phyloP scores from a whole-genome alignment of 805 yeast species.

The Kuraishia piskuri region DNA sequence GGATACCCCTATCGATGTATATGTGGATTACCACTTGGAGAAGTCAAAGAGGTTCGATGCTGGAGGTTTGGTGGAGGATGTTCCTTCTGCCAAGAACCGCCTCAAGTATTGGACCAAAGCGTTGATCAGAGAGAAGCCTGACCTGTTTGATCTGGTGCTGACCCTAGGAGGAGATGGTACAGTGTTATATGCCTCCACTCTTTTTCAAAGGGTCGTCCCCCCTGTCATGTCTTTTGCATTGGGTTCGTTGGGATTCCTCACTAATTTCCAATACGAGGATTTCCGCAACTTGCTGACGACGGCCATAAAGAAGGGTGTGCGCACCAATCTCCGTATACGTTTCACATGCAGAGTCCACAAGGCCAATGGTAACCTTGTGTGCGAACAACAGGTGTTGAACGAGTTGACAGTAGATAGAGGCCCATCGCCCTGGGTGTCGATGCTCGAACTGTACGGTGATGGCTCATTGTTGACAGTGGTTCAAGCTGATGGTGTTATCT shows the following conservation, averaged over 20 bases:
- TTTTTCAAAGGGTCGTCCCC: slow-evolving; percentile 81
- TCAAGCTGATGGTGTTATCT: slow-evolving; percentile 88
- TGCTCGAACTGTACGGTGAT: slow-evolving; percentile 84
- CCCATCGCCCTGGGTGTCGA: slow-evolving; percentile 86
- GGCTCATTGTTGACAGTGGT: slow-evolving; percentile 78
- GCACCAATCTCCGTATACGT: slow-evolving; percentile 77
- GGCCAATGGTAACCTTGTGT: slow-evolving; percentile 41
- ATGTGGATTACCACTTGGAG: slow-evolving; percentile 66
- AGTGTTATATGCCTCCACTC: slow-evolving; percentile 77
- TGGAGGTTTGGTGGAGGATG: slow-evolving; percentile 36
- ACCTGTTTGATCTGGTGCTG: slow-evolving; percentile 63
- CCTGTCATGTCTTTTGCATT: slow-evolving; percentile 85
- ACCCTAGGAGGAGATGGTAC: slow-evolving; percentile 98
- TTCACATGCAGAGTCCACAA: slow-evolving; percentile 70
- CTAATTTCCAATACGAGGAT: slow-evolving; percentile 74
- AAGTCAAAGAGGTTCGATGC: slow-evolving; percentile 57
- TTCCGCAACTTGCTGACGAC: slow-evolving; percentile 50
- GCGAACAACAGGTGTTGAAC: slow-evolving; percentile 74
- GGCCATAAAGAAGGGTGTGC: slow-evolving; percentile 64
- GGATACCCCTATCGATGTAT: slow-evolving; percentile 31
- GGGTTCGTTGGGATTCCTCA: slow-evolving; percentile 89
- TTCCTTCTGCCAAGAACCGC: slow-evolving; percentile 34
- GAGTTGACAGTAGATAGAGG: slow-evolving; percentile 92
- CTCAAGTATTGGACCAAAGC: slow-evolving; percentile 65
- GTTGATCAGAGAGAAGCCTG: slow-evolving; percentile 36